Evolutionary conservation across 352 stramenopile species (phyloP).

Genomic region (Elongisporangium anandrum): DNA sequence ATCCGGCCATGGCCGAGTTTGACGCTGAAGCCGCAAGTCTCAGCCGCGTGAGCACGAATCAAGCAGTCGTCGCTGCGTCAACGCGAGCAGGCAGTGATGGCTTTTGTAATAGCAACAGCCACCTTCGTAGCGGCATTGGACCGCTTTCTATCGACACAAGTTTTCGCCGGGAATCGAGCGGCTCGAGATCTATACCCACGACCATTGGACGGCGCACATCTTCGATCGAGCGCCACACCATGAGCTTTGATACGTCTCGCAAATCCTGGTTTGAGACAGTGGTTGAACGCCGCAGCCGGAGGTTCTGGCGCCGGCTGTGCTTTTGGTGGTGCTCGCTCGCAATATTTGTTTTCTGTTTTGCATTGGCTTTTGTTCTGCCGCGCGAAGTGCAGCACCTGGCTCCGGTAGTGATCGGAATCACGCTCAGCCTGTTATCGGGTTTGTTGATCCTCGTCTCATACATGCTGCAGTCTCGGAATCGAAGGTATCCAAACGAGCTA

Average conservation of each 20-base stretch:
- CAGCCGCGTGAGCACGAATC: constrained; percentile 10
- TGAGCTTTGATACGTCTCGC: neutral
- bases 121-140: neutral
- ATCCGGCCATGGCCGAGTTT: neutral
- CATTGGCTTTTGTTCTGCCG: constrained; percentile 37
- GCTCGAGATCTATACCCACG: neutral
- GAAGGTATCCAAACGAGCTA: constrained; percentile 57
- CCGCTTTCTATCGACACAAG: neutral
- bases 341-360: constrained; percentile 37
- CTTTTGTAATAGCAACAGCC: neutral
- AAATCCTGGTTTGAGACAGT: constrained; percentile 23
- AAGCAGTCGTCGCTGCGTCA: constrained; percentile 7
- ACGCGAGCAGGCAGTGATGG: constrained; percentile 1
- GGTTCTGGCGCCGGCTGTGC: constrained; percentile 11
- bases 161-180: neutral
- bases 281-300: constrained; percentile 20
- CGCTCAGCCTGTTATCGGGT: constrained; percentile 47
- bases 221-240: neutral
- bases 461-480: constrained; percentile 22
- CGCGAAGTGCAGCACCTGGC: constrained; percentile 28
- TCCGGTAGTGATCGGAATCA: constrained; percentile 37
- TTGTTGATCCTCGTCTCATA: constrained; percentile 53
- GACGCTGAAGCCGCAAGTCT: neutral
- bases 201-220: neutral
- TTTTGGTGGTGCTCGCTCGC: constrained; percentile 26